Evolutionary conservation across 2,329 filamentous ascomycete species (phyloP).

Genomic region (Setomelanomma holmii): DNA sequence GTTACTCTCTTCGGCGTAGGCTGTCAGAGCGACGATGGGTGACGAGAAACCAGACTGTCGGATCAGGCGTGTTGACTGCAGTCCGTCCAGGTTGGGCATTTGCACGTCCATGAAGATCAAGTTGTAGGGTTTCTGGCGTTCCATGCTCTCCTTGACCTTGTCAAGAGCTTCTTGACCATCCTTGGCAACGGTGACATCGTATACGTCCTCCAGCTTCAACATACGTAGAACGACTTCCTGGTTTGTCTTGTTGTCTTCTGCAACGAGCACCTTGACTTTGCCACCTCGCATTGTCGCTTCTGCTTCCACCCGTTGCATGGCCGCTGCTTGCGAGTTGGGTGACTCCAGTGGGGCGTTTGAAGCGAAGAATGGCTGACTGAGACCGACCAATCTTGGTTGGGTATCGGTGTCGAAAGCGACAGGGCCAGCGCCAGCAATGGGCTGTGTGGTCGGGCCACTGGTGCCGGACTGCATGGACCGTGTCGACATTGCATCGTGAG

Average conservation of each 20-base stretch:
- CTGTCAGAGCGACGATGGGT: conserved; percentile 89
- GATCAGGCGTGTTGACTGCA: conserved; percentile 86
- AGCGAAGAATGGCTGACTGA: conserved; percentile 83
- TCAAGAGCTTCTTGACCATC: conserved; percentile 81
- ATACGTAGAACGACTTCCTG: conserved; percentile 63
- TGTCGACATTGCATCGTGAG: conserved; percentile 40
- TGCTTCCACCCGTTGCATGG: conserved; percentile 70
- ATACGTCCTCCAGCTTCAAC: conserved; percentile 79
- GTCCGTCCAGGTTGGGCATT: conserved; percentile 91
- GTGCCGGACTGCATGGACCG: conserved; percentile 42
- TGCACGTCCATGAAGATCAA: conserved; percentile 95
- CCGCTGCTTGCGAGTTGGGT: conserved; percentile 68
- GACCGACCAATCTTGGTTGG: conserved; percentile 79
- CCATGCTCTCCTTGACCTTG: conserved; percentile 82
- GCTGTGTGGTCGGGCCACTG: conserved; percentile 26
- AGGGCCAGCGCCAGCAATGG: conserved; percentile 33
- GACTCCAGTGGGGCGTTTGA: conserved; percentile 55
- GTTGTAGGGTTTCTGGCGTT: conserved; percentile 74
- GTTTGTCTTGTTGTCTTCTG: conserved; percentile 72
- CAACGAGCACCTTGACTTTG: conserved; percentile 82
- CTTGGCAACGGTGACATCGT: conserved; percentile 86
- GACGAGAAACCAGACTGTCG: conserved; percentile 84
- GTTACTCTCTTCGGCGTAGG: conserved; percentile 90
- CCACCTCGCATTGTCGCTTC: conserved; percentile 62
- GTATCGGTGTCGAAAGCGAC: conserved; percentile 64